A percentile compares a stretch with the other conserved stretches of the same genome.
These are phyloP conservation scores for Diaporthe caulivora DNA, from an alignment of 2,329 filamentous ascomycete species.

Conservation along the genomic window DNA sequence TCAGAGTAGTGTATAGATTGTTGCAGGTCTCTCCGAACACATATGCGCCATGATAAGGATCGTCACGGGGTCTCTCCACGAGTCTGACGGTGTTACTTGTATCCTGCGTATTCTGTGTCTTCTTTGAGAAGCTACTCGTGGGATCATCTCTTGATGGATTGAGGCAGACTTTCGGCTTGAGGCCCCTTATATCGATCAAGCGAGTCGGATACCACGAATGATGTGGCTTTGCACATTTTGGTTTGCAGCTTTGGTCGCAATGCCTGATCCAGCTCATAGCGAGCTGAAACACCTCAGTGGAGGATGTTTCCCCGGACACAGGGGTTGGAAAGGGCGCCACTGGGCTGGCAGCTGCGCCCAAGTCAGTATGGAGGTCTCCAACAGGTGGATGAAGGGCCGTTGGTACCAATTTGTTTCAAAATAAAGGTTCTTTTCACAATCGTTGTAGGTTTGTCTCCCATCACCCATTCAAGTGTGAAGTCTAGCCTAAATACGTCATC, in stretches of 20 bases:
- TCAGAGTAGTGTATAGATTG: conserved; percentile 11
- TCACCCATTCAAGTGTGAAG: not conserved
- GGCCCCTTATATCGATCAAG: not conserved
- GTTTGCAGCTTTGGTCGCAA: not conserved
- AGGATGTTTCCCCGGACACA: not conserved
- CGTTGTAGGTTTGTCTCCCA: not conserved
- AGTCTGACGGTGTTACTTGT: not conserved
- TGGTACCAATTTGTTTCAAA: conserved; percentile 3
- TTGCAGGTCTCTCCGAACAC: not conserved
- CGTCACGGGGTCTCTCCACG: not conserved
- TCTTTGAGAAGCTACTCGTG: no score
- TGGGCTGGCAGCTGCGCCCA: not conserved
- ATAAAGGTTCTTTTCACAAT: conserved; percentile 4
- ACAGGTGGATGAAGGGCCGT: no score
- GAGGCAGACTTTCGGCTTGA: not conserved
- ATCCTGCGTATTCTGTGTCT: not conserved
- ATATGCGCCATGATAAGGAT: not conserved
- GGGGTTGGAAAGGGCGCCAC: not conserved
- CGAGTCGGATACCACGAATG: conserved; percentile 12
- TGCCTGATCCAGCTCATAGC: conserved; percentile 5
- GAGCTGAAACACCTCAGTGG: not conserved
- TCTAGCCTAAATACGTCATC: not conserved
- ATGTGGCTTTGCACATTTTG: not conserved
- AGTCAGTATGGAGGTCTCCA: not conserved
- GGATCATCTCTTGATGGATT: no score